These are phyloP conservation scores for Xerocomellus dryophilus DNA, from an alignment of 768 basidiomycete species.

Conservation along the genomic window DNA sequence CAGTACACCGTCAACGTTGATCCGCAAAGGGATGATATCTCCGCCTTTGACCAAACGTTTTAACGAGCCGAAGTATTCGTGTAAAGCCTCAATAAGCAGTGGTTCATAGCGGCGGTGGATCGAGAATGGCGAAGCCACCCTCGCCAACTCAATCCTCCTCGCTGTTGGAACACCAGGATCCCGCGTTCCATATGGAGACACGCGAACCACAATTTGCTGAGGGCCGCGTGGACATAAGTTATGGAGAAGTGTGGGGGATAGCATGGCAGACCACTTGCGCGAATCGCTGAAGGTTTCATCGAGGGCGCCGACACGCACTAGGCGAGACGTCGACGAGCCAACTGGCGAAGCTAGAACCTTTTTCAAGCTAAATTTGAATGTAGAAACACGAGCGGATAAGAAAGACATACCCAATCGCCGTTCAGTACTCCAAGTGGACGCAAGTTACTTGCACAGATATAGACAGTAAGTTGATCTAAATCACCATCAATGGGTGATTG, in stretches of 20 bases:
- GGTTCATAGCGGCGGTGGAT: slow-evolving; percentile 62
- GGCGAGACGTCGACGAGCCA: slow-evolving; percentile 39
- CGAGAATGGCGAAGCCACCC: slow-evolving; percentile 74
- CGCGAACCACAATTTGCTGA: slow-evolving; percentile 37
- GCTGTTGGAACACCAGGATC: slow-evolving; percentile 67
- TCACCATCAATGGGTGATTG: slow-evolving; percentile 30
- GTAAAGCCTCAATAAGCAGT: slow-evolving; percentile 59
- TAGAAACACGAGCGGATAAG: neutral
- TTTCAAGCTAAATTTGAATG: slow-evolving; percentile 1
- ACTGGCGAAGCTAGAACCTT: slow-evolving; percentile 52
- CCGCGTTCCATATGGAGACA: slow-evolving; percentile 60
- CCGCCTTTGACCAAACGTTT: slow-evolving; percentile 66
- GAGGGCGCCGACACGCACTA: slow-evolving; percentile 56
- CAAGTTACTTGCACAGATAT: slow-evolving; percentile 61
- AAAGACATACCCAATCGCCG: slow-evolving; percentile 69
- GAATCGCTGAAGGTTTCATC: slow-evolving; percentile 40
- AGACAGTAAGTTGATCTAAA: slow-evolving; percentile 56
- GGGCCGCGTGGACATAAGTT: slow-evolving; percentile 43
- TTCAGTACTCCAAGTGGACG: slow-evolving; percentile 62
- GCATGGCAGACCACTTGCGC: slow-evolving; percentile 35
- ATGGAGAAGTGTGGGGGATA: slow-evolving; percentile 50
- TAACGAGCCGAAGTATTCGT: slow-evolving; percentile 52
- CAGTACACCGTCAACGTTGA: slow-evolving; percentile 50
- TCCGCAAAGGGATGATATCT: slow-evolving; percentile 64
- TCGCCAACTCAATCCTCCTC: slow-evolving; percentile 65